Conservation (phyloP, 2,329 filamentous ascomycete genomes). For the Cladosporium sphaerospermum region DNA sequence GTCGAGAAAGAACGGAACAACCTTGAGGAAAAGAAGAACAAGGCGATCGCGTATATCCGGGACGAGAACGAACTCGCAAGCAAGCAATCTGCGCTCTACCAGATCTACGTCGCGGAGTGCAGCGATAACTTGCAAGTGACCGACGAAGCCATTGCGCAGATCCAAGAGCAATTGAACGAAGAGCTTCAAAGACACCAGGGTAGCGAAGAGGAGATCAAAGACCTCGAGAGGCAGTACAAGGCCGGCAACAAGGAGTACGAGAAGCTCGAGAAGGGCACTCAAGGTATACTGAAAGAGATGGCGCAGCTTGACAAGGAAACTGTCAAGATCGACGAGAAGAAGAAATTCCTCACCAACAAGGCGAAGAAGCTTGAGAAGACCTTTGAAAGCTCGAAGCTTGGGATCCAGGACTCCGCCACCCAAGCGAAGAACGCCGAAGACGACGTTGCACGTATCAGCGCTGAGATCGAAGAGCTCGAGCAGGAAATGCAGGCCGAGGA, state of each 20-base stretch:
- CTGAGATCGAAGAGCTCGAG: conserved; percentile 73
- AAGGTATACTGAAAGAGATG: conserved; percentile 76
- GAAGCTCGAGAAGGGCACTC: conserved; percentile 71
- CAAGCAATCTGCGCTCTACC: conserved; percentile 88
- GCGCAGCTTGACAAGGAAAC: conserved; percentile 91
- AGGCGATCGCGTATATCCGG: conserved; percentile 77
- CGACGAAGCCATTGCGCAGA: conserved; percentile 81
- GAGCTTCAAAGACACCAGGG: conserved; percentile 91
- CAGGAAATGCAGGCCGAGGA: conserved; percentile 71
- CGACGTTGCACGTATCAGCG: conserved; percentile 69
- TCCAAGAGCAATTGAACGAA: conserved; percentile 76
- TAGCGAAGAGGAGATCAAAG: conserved; percentile 82
- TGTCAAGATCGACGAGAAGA: conserved; percentile 97
- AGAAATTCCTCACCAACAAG: conserved; percentile 86
- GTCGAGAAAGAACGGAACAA: conserved; percentile 94
- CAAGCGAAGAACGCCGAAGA: conserved; percentile 70
- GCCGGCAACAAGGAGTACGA: conserved; percentile 79
- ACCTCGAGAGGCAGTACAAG: conserved; percentile 77
- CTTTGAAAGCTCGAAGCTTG: conserved; percentile 68
- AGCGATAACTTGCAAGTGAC: conserved; percentile 83
- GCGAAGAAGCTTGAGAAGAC: conserved; percentile 92
- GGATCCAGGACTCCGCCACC: conserved; percentile 66
- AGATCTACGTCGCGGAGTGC: conserved; percentile 83
- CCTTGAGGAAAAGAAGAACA: conserved; percentile 94
- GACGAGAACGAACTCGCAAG: conserved; percentile 88